Conservation (phyloP, 108 stramenopile species). For the Skeletonema tropicum region DNA sequence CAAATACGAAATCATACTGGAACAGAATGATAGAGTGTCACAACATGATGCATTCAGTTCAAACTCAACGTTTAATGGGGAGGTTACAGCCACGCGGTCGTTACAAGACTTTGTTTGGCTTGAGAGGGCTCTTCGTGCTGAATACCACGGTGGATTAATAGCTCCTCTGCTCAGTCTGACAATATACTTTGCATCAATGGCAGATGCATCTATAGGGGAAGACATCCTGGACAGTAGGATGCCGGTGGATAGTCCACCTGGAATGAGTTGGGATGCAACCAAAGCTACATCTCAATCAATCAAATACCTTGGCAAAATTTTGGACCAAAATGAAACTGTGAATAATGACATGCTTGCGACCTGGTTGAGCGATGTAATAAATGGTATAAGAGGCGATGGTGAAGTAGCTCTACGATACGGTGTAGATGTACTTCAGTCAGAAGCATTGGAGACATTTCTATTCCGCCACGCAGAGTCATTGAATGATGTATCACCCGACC, state of each 20-base stretch:
- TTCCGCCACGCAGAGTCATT: constrained; percentile 60
- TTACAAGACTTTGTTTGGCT: constrained; percentile 82
- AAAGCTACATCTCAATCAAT: constrained; percentile 30
- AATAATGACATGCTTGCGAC: constrained; percentile 56
- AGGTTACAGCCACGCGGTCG: constrained; percentile 58
- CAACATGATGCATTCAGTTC: neutral
- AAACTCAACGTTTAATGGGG: constrained; percentile 44
- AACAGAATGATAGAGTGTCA: neutral
- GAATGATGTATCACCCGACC: constrained; percentile 19
- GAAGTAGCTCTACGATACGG: constrained; percentile 44
- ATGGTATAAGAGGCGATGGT: constrained; percentile 84
- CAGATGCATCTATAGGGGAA: neutral
- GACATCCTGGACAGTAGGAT: constrained; percentile 13
- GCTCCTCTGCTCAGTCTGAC: constrained; percentile 65
- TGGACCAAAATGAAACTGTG: constrained; percentile 45
- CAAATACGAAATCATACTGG: constrained; percentile 43
- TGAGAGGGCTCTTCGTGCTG: constrained; percentile 66
- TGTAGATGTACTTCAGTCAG: constrained; percentile 55
- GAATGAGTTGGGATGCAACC: constrained; percentile 13
- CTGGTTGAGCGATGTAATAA: constrained; percentile 82
- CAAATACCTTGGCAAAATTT: constrained; percentile 32
- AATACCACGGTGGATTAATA: constrained; percentile 75
- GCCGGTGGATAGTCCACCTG: constrained; percentile 31
- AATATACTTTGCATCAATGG: constrained; percentile 36
- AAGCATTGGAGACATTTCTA: constrained; percentile 86